Evolutionary conservation across 345 rosid species (phyloP), one percentile per base, ranked within the genome.

Genomic region (Rhizophora apiculata): DNA sequence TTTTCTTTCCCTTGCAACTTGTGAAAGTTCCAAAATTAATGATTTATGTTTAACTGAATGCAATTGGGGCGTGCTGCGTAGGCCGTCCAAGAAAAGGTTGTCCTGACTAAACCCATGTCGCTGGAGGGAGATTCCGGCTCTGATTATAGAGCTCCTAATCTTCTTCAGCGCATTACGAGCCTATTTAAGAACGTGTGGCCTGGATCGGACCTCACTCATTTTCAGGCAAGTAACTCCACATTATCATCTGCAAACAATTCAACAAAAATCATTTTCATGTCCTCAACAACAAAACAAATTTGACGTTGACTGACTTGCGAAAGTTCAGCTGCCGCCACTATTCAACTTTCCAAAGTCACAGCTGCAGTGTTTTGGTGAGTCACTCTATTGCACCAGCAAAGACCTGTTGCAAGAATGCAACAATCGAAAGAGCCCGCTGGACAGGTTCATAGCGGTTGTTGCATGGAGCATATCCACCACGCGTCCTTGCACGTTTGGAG

Each of bases 321-420:
- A 31, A 58, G 57, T 74, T 59, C 87, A 93, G 98, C 66, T 91
- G 37, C 92, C 96, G 31, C 85, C 95, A 21, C 60, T 68, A 29
- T 82, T 94, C 85, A 91, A 91, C 82, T 8, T 85, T 43, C 98
- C 97, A 19, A 89, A 88, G 72, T 89, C 98, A 29, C 87, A 84
- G 43, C 95, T 91, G 21, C 98, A 94, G 30, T 81, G 82, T 64
- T 83, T 72, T 26, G 93, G 95, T 0, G 97, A 94, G 69, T 71
- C 89, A 5, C 68, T 88, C 8, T 94, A 88, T 62, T 77, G 90
- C 65, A 58, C 63, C 9, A 32, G 81, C 29, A 74, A 72, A 49
- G 90, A 89, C 67, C 30, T 88, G 70, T 43, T 94, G 29, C 72
- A 79, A n/a, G 74, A 63, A 29, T 88, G 96, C 79, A 71, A 73